Evolutionary conservation across 139 green algal species (phyloP), one percentile per base, ranked within the genome.

Genomic region (Micractinium conductrix): DNA sequence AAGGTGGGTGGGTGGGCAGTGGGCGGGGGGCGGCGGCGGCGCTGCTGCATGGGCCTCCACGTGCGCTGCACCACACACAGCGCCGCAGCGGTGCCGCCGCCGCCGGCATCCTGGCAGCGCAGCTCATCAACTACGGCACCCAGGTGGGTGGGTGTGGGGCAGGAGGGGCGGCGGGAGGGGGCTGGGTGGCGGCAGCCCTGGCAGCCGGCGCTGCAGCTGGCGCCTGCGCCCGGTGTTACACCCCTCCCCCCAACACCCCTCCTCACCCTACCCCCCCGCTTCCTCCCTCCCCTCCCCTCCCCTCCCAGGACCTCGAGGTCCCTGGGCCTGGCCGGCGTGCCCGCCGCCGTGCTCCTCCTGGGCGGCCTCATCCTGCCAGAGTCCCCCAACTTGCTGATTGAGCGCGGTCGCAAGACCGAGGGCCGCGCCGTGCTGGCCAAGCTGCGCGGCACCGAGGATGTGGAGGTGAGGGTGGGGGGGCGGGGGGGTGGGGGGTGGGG

Each of bases 311-410:
- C n/a, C n/a, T n/a, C n/a, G n/a, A 37, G 86, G 53, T 86, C 79
- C 26, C 78, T 89, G 67, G 79, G 79, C 53, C 71, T 87, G 38
- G 85, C 79, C 19, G 85, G 24, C 33, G 79, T 80, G 22, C 85
- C 85, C 33, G 87, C 85, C 33, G 0, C 83, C 74, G 30, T 87
- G 33, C 53, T 91, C 26, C 24, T 82, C 3, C 0, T 87, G 5
- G 93, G 92, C 44, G 78, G 72, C 69, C 48, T 96, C 26, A 58
- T 94, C 30, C 85, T 96, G 58, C 91, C 92, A 4, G 92, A 97
- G 40, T 94, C 93, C 14, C 93, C 93, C 81, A 97, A 95, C 90
- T 92, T 79, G 19, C 87, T 97, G 50, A 74, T 93, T 12, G 87
- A 93, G 88, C 88, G 94, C 26, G 92, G 92, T 24, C 38, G 87